Evolutionary conservation across 805 yeast genomes (phyloP), one percentile per base, ranked within the genome.

Genomic region (Monosporozyma solicola): DNA sequence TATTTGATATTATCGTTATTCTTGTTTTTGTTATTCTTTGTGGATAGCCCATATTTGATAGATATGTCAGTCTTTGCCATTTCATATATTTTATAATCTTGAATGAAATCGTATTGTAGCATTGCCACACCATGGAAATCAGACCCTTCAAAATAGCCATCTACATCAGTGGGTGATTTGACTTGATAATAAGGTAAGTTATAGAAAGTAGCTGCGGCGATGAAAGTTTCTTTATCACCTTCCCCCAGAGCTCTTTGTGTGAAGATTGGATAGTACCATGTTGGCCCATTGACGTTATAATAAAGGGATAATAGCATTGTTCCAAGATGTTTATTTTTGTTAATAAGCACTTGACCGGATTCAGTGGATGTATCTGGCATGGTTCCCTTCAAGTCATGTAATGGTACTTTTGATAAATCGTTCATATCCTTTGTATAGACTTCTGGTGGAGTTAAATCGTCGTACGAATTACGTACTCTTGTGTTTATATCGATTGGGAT

Each of bases 221-320:
- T 77, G 59, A 84, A 84, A 0, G 90, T 83, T 60, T 85, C 91
- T 62, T 84, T 84, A 64, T 85, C 91, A 54, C 91, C 92, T 67
- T 85, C 85, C 29, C 92, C 91, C 1, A 87, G 86, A 37, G 84
- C 78, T n/a, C 87, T 88, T 66, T 85, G 94, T 0, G 88, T 81
- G 58, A 85, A 72, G 51, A 85, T 69, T 32, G 85, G 87, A 63
- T 85, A 85, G 65, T 80, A 85, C 68, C 75, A 82, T 27, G 76
- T 68, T 16, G 88, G 89, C 0, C 94, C 94, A 66, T 72, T 71
- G 3, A 83, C 71, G 62, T 85, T 85, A 65, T 85, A 85, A 66
- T 84, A 85, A 37, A 82, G 73, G 3, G 86, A 75, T 47, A 85
- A 71, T 44, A 85, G 61, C 48, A 84, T 66, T 0, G 89, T 80